These are phyloP conservation scores for Cyamopsis tetragonoloba DNA, from an alignment of 306 rosid species.

Conservation along the genomic window DNA sequence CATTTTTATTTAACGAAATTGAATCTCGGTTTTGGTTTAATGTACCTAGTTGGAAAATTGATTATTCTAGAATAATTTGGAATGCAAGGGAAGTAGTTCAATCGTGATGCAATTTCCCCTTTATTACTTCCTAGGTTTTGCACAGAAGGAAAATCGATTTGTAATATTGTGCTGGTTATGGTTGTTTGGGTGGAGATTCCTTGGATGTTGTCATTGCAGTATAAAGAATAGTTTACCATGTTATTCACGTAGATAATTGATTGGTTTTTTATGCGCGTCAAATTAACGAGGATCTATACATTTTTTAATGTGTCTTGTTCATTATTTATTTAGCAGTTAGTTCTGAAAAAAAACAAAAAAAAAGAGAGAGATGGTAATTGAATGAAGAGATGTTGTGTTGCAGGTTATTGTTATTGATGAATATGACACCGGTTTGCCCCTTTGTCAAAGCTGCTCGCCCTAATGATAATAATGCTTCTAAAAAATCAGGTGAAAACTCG, in stretches of 20 bases:
- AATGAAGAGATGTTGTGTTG: not conserved
- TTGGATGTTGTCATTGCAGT: conserved; percentile 1
- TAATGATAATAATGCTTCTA: conserved; percentile 50
- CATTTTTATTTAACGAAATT: not conserved
- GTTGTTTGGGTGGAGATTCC: not conserved
- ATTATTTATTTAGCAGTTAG: not conserved
- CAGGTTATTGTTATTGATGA: conserved; percentile 35
- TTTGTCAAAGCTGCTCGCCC: conserved; percentile 86
- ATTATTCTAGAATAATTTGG: not conserved
- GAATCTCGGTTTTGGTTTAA: conserved; percentile 10
- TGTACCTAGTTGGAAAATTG: not conserved
- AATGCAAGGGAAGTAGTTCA: not conserved
- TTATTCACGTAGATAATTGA: not conserved
- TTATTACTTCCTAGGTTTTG: not conserved
- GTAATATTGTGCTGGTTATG: not conserved
- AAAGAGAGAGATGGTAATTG: conserved; percentile 6
- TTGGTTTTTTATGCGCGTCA: not conserved
- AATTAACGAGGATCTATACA: not conserved
- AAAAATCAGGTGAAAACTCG: conserved; percentile 37
- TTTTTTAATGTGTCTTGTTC: too few species aligned
- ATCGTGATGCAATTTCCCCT: not conserved
- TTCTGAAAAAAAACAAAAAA: not conserved
- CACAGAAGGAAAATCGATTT: not conserved
- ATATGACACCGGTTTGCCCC: conserved; percentile 86
- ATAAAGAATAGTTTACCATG: not conserved